Evolutionary conservation across 1,284 basidiomycete genomes (phyloP).

Genomic region (Sanghuangporus weigelae): DNA sequence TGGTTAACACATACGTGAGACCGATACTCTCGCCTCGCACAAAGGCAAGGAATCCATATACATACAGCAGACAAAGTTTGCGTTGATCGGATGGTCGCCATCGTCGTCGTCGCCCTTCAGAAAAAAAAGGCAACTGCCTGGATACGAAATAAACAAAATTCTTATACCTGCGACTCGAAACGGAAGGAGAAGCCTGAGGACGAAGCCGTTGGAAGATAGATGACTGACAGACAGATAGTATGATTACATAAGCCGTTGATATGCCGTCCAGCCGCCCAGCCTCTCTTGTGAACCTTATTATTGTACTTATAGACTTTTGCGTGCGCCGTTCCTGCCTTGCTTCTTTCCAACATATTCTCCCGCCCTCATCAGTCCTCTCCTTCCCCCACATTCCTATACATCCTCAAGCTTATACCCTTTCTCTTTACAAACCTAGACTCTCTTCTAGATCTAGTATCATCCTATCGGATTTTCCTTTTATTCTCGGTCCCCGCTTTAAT

Average conservation of each 20-base stretch:
- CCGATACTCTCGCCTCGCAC: too few species aligned
- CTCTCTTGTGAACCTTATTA: not conserved
- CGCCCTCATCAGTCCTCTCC: not conserved
- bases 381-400: not conserved
- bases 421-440: not conserved
- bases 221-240: not conserved
- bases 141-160: too few species aligned
- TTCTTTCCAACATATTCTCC: constrained; percentile 1
- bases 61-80: too few species aligned
- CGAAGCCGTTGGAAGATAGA: too few species aligned
- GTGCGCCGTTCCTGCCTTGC: not conserved
- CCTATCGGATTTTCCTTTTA: not conserved
- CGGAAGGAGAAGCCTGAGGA: too few species aligned
- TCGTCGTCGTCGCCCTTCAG: too few species aligned
- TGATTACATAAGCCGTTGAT: not conserved
- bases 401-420: not conserved
- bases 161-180: too few species aligned
- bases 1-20: too few species aligned
- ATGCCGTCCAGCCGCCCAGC: not conserved
- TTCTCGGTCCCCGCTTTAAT: not conserved
- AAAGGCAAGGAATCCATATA: too few species aligned
- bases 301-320: not conserved
- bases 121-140: too few species aligned
- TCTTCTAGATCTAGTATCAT: not conserved
- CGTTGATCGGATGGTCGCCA: too few species aligned